Evolutionary conservation across 306 rosid species (phyloP).

Genomic region (Inga laurina): DNA sequence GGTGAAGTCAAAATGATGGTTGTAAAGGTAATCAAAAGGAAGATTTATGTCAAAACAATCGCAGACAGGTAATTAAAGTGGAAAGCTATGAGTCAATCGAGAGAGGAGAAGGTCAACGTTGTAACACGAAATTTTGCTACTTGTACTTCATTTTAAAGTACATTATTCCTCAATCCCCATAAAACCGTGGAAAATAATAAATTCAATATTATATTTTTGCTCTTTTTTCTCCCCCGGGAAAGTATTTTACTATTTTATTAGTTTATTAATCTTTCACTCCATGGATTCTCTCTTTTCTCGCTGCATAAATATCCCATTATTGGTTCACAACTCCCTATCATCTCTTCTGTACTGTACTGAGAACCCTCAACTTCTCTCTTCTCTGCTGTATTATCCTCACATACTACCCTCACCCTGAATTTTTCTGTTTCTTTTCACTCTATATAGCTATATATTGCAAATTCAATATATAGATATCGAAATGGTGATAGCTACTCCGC

Average conservation of each 20-base stretch:
- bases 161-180: constrained; percentile 25
- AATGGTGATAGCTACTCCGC: constrained; percentile 62
- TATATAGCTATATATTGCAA: background rate
- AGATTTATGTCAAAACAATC: background rate
- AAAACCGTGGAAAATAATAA: background rate
- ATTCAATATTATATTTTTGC: background rate
- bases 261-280: constrained; percentile 16
- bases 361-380: background rate
- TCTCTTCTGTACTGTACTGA: background rate
- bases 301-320: constrained; percentile 50
- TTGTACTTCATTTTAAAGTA: constrained; percentile 37
- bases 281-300: constrained; percentile 28
- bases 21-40: background rate
- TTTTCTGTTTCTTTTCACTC: background rate
- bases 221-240: background rate
- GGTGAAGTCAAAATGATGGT: constrained; percentile 1
- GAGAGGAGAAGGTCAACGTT: constrained; percentile 5
- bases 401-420: background rate
- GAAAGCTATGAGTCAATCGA: constrained; percentile 3
- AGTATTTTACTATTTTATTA: background rate
- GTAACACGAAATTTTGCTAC: constrained; percentile 16
- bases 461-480: background rate
- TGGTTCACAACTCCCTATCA: constrained; percentile 11
- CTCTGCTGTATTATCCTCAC: constrained; percentile 1
- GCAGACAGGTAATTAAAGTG: constrained; percentile 14